These are phyloP conservation scores for Stramenopiles sp. DNA, from an alignment of 352 stramenopile species.

Conservation along the genomic window DNA sequence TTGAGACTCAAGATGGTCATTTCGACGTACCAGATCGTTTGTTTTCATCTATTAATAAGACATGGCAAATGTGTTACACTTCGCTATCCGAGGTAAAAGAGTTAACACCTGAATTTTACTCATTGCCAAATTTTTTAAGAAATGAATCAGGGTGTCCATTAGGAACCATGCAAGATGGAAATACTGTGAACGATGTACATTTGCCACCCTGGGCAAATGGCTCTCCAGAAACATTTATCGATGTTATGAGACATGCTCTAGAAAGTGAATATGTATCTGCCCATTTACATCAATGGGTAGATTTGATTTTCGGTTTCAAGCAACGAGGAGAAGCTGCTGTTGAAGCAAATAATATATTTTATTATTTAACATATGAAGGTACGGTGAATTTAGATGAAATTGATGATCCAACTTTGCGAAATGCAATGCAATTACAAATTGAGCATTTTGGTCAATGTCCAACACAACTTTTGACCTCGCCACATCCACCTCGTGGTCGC, in stretches of 20 bases:
- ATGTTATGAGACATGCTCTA: slow-evolving; percentile 76
- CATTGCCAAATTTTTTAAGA: slow-evolving; percentile 44
- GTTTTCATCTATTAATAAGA: slow-evolving; percentile 72
- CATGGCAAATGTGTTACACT: slow-evolving; percentile 44
- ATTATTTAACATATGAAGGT: slow-evolving; percentile 90
- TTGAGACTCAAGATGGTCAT: slow-evolving; percentile 73
- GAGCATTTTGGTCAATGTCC: slow-evolving; percentile 7
- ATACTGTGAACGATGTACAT: slow-evolving; percentile 70
- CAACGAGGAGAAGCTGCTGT: slow-evolving; percentile 76
- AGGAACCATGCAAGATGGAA: slow-evolving; percentile 40
- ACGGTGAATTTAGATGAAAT: slow-evolving; percentile 80
- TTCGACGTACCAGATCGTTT: slow-evolving; percentile 94
- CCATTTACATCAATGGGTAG: slow-evolving; percentile 92
- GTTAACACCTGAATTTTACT: background rate
- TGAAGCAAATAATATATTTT: slow-evolving; percentile 87
- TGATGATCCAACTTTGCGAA: slow-evolving; percentile 31
- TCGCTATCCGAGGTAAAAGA: background rate
- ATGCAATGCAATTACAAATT: slow-evolving; percentile 13
- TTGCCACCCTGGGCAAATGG: slow-evolving; percentile 89
- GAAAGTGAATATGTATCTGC: slow-evolving; percentile 93
- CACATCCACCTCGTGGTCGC: background rate
- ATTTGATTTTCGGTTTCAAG: slow-evolving; percentile 98
- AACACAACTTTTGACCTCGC: background rate
- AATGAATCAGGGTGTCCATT: slow-evolving; percentile 64
- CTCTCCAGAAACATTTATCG: slow-evolving; percentile 82